Conservation (phyloP, 768 basidiomycete species). For the Pleurotus tuber-regium region DNA sequence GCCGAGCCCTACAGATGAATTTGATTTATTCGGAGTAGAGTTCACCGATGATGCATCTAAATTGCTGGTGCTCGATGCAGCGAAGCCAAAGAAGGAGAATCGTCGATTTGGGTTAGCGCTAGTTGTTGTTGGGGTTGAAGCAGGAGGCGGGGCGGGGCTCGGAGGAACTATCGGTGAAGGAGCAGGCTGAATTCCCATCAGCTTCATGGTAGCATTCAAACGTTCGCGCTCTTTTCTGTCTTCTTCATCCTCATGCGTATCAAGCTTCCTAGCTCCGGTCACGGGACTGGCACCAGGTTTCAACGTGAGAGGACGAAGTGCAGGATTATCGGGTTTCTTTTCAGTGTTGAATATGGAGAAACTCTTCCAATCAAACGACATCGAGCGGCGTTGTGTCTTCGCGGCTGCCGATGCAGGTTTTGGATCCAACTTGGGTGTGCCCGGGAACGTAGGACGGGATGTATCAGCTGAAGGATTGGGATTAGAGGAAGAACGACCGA, state of each 20-base stretch:
- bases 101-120: constrained; percentile 32
- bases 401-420: constrained; percentile 23
- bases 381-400: constrained; percentile 64
- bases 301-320: constrained; percentile 70
- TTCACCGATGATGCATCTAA: constrained; percentile 49
- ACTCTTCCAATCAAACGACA: constrained; percentile 83
- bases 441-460: constrained; percentile 20
- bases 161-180: constrained; percentile 36
- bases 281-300: constrained; percentile 59
- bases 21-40: constrained; percentile 32
- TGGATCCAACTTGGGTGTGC: constrained; percentile 18
- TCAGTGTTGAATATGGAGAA: constrained; percentile 75
- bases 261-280: constrained; percentile 72
- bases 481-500: constrained; percentile 39
- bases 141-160: constrained; percentile 21
- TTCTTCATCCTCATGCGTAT: constrained; percentile 90
- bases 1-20: constrained; percentile 28
- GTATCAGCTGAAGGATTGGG: constrained; percentile 27
- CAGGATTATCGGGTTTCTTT: constrained; percentile 57
- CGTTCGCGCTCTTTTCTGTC: constrained; percentile 85
- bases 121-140: constrained; percentile 26
- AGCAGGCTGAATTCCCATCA: constrained; percentile 87
- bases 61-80: constrained; percentile 37
- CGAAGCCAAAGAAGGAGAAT: constrained; percentile 70
- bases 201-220: constrained; percentile 86